Evolutionary conservation across 306 rosid genomes (phyloP).

Genomic region (Sphenostylis stenocarpa): DNA sequence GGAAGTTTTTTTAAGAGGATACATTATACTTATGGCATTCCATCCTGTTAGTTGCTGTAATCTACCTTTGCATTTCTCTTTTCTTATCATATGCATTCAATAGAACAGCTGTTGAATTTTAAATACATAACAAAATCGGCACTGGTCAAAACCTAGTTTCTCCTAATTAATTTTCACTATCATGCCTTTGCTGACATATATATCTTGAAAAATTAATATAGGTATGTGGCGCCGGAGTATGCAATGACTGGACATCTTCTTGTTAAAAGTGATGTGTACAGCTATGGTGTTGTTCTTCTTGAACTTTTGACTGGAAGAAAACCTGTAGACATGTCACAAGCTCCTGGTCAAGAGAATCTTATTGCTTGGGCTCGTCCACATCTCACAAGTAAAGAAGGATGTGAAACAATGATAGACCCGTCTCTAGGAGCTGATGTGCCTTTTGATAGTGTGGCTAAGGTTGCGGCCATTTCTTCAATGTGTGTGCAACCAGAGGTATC

Average conservation of each 20-base stretch:
- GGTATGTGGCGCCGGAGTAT: conserved; percentile 92
- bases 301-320: conserved; percentile 84
- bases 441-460: conserved; percentile 72
- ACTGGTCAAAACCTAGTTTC: background rate
- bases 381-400: conserved; percentile 65
- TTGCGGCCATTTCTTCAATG: conserved; percentile 94
- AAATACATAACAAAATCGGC: background rate
- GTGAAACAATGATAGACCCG: conserved; percentile 58
- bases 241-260: conserved; percentile 97
- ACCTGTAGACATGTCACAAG: conserved; percentile 91
- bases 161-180: background rate
- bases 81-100: background rate
- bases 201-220: conserved; percentile 32
- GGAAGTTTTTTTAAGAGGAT: background rate
- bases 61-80: background rate
- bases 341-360: conserved; percentile 85
- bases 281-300: conserved; percentile 93
- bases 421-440: conserved; percentile 53
- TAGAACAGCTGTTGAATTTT: background rate
- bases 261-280: conserved; percentile 88
- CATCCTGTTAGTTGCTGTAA: background rate
- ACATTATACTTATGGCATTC: background rate
- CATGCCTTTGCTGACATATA: conserved; percentile 1
- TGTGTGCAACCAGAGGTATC: conserved; percentile 88
- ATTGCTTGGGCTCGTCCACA: conserved; percentile 85